A percentile compares a stretch with the other conserved stretches of the same genome.
Evolutionary conservation across 2,329 filamentous ascomycete genomes (phyloP).

Genomic region (Trichoderma lentiforme): DNA sequence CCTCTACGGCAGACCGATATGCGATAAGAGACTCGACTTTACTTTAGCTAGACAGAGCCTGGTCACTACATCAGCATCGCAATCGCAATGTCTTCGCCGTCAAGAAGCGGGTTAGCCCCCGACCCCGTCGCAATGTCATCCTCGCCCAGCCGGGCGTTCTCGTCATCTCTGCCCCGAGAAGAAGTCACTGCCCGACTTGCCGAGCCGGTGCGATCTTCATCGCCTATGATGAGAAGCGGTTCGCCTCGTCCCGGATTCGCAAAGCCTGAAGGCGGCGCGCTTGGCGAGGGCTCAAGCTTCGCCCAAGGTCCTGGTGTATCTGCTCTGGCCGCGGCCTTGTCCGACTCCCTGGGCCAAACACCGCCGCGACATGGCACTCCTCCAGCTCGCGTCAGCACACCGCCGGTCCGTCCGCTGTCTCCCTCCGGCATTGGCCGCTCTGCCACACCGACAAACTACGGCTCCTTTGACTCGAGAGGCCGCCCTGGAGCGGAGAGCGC

Average conservation of each 20-base stretch:
- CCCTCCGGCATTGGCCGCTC: constrained; percentile 38
- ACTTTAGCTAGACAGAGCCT: neutral
- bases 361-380: constrained; percentile 69
- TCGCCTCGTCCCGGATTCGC: constrained; percentile 31
- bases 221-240: constrained; percentile 38
- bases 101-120: constrained; percentile 30
- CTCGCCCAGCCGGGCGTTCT: constrained; percentile 46
- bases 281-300: constrained; percentile 61
- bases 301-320: constrained; percentile 77
- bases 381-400: constrained; percentile 57
- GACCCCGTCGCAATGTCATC: constrained; percentile 41
- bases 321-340: constrained; percentile 82
- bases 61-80: neutral
- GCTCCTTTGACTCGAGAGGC: constrained; percentile 74
- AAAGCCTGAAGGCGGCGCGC: constrained; percentile 47
- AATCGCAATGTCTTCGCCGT: constrained; percentile 36
- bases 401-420: constrained; percentile 38
- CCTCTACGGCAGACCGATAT: neutral
- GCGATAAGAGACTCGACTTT: neutral
- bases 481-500: constrained; percentile 45
- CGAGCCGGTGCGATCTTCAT: constrained; percentile 49
- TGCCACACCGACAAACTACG: constrained; percentile 70
- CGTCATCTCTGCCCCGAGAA: constrained; percentile 54
- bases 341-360: constrained; percentile 66
- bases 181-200: constrained; percentile 60